Evolutionary conservation across 2,329 filamentous ascomycete species (phyloP), one percentile per base, ranked within the genome.

Genomic region (Trichoderma brevicompactum): DNA sequence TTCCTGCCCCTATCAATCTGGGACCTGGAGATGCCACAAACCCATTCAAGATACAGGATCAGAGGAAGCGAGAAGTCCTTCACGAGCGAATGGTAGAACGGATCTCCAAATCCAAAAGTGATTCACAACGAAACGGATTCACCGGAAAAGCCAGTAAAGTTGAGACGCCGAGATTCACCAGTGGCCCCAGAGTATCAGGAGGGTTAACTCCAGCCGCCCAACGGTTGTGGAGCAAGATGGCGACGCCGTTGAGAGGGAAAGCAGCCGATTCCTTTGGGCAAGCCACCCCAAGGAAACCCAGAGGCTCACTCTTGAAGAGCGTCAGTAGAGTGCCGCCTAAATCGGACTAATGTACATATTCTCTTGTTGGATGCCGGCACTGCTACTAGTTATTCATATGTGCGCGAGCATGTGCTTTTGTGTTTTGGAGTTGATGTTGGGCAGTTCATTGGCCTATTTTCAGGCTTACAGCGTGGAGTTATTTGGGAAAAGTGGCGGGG

Each of bases 71-170:
- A 43, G 95, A 98, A 78, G 88, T 87, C 41, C 79, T 98, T 34
- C 93, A 96, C 75, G 88, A 94, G 72, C 87, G 89, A 41, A 92
- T 97, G 84, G 93, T 97, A 2, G 94, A 97, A 68, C 87, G 87
- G 59, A 91, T 92, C 23, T 87, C 91, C 12, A 87, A 87, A 71
- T 89, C 85, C 2, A 94, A 93, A 74, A 86, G 89, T 56, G 82
- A 83, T 32, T 83, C 85, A 5, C 82, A 84, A 7, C 84, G 83
- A 64, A 79, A 84, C 17, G 87, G 87, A 28, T 82, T 87, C 68
- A 87, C 83, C 4, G 88, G 84, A 13, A 90, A 83, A 70, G 81
- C 79, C 12, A 82, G 85, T 38, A 78, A 79, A 65, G 87, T 85
- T 2, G 88, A 88, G 0, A 84, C 88, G n/a, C 90, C 91, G 8